Conservation (phyloP, 441 rosid genomes). For the Erodium texanum region DNA sequence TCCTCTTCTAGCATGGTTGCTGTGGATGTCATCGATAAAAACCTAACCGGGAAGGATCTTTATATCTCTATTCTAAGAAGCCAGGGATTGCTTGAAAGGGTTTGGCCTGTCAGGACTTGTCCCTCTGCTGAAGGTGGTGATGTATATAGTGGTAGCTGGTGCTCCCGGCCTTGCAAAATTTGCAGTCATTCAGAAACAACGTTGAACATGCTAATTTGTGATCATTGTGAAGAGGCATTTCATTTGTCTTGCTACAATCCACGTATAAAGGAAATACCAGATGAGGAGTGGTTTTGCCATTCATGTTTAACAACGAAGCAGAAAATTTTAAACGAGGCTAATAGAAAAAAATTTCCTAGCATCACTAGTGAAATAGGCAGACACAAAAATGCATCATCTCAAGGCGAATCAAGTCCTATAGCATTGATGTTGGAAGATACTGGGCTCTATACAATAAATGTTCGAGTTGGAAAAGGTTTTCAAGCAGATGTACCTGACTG, state of each 20-base stretch:
- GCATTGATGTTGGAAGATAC: conserved; percentile 45
- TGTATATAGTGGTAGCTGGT: conserved; percentile 22
- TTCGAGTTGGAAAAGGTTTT: conserved; percentile 75
- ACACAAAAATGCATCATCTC: conserved; percentile 26
- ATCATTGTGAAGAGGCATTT: conserved; percentile 74
- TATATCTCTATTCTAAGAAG: conserved; percentile 32
- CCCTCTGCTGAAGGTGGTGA: conserved; percentile 23
- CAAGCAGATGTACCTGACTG: conserved; percentile 88
- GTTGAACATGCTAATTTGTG: conserved; percentile 66
- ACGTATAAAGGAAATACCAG: conserved; percentile 37
- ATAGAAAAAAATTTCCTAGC: conserved; percentile 27
- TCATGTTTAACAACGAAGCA: conserved; percentile 54
- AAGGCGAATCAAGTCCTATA: conserved; percentile 31
- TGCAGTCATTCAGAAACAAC: conserved; percentile 47
- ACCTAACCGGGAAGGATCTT: conserved; percentile 31
- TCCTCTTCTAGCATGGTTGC: conserved; percentile 46
- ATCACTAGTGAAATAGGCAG: conserved; percentile 31
- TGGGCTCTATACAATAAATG: conserved; percentile 37
- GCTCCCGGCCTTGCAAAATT: conserved; percentile 48
- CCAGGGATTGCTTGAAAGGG: conserved; percentile 29
- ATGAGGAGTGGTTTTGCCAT: conserved; percentile 76
- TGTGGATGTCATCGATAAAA: conserved; percentile 28
- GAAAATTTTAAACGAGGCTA: conserved; percentile 27
- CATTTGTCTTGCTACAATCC: conserved; percentile 67
- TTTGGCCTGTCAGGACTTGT: conserved; percentile 17